Conservation (phyloP, 345 rosid species). For the Salix arbutifolia region DNA sequence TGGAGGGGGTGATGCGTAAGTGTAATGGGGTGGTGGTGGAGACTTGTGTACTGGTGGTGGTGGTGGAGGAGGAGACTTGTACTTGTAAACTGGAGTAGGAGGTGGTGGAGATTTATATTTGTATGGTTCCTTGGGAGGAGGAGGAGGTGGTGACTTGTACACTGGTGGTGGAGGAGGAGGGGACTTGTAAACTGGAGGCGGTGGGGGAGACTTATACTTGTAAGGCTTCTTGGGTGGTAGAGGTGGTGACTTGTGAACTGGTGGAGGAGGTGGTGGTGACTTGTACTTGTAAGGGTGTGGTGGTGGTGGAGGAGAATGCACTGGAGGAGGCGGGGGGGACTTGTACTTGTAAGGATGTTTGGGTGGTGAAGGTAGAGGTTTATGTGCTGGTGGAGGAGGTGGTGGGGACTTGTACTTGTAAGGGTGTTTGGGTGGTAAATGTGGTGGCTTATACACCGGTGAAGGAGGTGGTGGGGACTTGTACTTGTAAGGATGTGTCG, state of each 20-base stretch:
- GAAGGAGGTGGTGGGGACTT: conserved; percentile 10
- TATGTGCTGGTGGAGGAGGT: conserved; percentile 31
- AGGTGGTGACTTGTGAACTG: conserved; percentile 3
- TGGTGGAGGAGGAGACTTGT: neutral
- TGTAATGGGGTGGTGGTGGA: neutral
- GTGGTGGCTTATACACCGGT: neutral
- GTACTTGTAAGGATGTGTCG: conserved; percentile 24
- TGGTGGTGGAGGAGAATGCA: conserved; percentile 7
- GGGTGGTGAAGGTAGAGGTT: conserved; percentile 22
- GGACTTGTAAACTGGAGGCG: neutral
- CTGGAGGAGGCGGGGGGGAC: conserved; percentile 9
- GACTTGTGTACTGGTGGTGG: conserved; percentile 8
- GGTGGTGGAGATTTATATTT: neutral
- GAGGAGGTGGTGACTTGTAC: conserved; percentile 13
- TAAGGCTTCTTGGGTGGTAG: conserved; percentile 27
- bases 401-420: conserved; percentile 24
- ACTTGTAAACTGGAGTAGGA: neutral
- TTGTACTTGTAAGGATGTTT: conserved; percentile 3
- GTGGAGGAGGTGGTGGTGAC: conserved; percentile 31
- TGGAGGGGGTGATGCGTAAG: conserved; percentile 13
- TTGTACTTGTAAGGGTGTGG: conserved; percentile 24
- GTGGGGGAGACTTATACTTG: neutral
- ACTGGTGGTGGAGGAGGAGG: neutral
- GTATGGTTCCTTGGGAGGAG: neutral
- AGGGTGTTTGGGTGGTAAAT: neutral